phyloP scores from a whole-genome alignment of 495 filamentous ascomycete genomes.

The Xylona heveae region DNA sequence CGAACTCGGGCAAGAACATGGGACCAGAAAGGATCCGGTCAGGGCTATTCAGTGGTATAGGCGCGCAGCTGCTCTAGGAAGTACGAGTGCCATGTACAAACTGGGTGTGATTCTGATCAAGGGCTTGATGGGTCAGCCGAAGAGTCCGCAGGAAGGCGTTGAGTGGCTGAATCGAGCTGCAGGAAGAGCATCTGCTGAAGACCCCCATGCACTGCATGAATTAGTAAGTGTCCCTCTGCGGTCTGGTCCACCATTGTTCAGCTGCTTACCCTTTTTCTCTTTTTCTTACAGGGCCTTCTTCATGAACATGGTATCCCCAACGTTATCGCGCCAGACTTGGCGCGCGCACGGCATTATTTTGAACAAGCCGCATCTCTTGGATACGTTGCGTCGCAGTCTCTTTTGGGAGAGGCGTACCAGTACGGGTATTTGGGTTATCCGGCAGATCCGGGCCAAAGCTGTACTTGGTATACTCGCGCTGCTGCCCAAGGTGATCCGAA shows the following conservation, averaged over 20 bases:
- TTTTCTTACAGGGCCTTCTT: conserved; percentile 32
- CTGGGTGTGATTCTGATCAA: conserved; percentile 91
- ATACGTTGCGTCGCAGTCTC: conserved; percentile 89
- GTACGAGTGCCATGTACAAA: conserved; percentile 93
- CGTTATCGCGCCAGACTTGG: conserved; percentile 55
- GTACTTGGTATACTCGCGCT: conserved; percentile 82
- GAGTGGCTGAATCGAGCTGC: conserved; percentile 85
- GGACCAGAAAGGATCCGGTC: conserved; percentile 69
- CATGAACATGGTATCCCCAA: conserved; percentile 50
- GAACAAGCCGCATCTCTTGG: conserved; percentile 72
- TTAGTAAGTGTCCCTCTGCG: conserved; percentile 19
- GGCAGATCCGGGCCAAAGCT: conserved; percentile 62
- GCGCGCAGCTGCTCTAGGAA: conserved; percentile 71
- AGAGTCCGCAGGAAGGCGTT: conserved; percentile 65
- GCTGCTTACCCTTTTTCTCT: not conserved
- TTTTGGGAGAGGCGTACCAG: conserved; percentile 71
- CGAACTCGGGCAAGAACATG: conserved; percentile 87
- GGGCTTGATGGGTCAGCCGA: conserved; percentile 77
- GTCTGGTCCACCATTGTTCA: not conserved
- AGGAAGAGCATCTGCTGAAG: conserved; percentile 68
- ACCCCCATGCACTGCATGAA: conserved; percentile 91
- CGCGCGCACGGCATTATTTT: conserved; percentile 60
- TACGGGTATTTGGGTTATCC: conserved; percentile 67
- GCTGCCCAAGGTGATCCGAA: conserved; percentile 91
- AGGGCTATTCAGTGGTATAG: conserved; percentile 98